phyloP scores from a whole-genome alignment of 148 eudicot genomes.

The Fagopyrum homotropicum region DNA sequence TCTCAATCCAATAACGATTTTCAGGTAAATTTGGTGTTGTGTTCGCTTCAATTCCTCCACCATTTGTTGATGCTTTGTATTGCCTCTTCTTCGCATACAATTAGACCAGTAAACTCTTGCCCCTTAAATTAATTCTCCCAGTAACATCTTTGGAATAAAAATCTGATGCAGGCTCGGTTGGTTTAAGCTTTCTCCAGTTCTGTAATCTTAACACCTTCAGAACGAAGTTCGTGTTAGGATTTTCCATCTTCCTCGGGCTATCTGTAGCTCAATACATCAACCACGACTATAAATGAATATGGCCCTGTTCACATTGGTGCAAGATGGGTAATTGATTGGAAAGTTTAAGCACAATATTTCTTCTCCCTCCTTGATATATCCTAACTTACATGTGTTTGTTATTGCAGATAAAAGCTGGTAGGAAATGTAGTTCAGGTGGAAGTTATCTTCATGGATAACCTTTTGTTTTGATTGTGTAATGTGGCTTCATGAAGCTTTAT shows the following conservation, averaged over 20 bases:
- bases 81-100: conserved; percentile 84
- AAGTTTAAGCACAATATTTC: not conserved
- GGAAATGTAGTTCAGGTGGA: not conserved
- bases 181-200: conserved; percentile 86
- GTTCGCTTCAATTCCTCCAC: conserved; percentile 90
- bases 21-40: conserved; percentile 88
- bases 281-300: conserved; percentile 52
- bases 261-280: conserved; percentile 90
- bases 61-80: conserved; percentile 81
- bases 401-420: not conserved
- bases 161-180: conserved; percentile 59
- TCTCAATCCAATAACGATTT: not conserved
- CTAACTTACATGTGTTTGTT: not conserved
- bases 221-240: conserved; percentile 72
- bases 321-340: conserved; percentile 63
- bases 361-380: no score
- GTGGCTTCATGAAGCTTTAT: not conserved
- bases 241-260: conserved; percentile 78
- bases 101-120: not conserved
- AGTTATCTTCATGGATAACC: not conserved
- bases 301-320: conserved; percentile 81
- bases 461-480: not conserved
- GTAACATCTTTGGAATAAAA: no score
- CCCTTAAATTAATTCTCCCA: not conserved
- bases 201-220: conserved; percentile 94